Evolutionary conservation across 2,329 filamentous ascomycete genomes (phyloP), one percentile per base, ranked within the genome.

Genomic region (Exophiala phaeomuriformis): DNA sequence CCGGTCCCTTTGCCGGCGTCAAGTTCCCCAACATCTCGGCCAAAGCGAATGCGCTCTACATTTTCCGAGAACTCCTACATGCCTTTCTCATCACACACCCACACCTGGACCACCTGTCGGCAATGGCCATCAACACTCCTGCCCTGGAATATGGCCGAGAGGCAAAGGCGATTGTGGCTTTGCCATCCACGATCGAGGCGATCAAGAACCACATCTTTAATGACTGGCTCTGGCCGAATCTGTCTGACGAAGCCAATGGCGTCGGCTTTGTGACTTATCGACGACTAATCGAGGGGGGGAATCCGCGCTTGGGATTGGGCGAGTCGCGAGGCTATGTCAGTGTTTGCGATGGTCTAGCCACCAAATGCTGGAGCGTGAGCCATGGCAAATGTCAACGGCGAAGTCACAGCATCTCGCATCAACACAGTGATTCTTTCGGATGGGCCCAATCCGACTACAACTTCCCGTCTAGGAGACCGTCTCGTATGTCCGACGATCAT

Each of bases 131-230:
- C 68, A 97, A 97, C 69, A 96, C 91, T 0, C 90, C 93, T 3
- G 85, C 87, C 2, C 81, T 94, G 19, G 85, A 88, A 31, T 87
- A 86, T 31, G 81, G 85, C 1, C 82, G 84, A 30, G 75, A 78
- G 32, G 88, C 90, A 0, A 98, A 97, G 70, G 82, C 86, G 28
- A 75, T 98, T 9, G 90, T 91, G 1, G 91, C 87, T 0, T 74
- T 97, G 3, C 89, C 90, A 0, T 85, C 83, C 30, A 95, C 91
- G n/a, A 90, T 98, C 48, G 79, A 88, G 43, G 90, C 91, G 0
- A 84, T 98, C 70, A 97, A 95, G 68, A 83, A 77, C 0, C 90
- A 98, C 70, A 88, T 98, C 55, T 98, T 98, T 75, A 98, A 98
- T 71, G 94, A 96, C 65, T 75, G 95, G 53, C 95, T 97, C 50